Evolutionary conservation across 2,329 filamentous ascomycete species (phyloP), one percentile per base, ranked within the genome.

Genomic region (Coniochaeta prunicola): DNA sequence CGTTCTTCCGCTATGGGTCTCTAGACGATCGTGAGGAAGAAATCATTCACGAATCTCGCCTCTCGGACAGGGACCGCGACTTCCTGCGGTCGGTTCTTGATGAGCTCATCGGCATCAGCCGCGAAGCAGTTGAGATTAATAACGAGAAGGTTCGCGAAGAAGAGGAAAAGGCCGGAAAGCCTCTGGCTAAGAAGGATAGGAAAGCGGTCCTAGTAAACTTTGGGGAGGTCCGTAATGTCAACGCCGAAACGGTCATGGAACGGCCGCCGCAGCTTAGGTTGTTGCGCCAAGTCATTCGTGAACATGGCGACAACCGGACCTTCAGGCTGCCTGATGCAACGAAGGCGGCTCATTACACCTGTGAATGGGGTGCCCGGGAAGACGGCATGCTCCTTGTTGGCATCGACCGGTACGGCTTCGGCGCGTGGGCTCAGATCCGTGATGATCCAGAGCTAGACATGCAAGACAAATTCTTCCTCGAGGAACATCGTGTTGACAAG

Each of bases 131-230:
- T 56, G 84, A 86, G 8, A 80, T 79, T 34, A 88, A 91, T 65
- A 89, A 83, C 62, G 86, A 87, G 24, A 85, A 85, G 60, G 81
- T 96, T 19, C 83, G 92, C 34, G 86, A 89, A 62, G 91, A 92
- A 68, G 91, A 96, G 66, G 90, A 94, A 72, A 85, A 89, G 63
- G 81, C 84, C 0, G 91, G 91, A 69, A 96, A 94, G 70, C 82
- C 86, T 2, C 75, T 96, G 58, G 96, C 93, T 0, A 97, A 97
- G 78, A 99, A 99, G 73, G 94, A 99, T 70, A 91, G 91, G 73
- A 99, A 99, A 74, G 94, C 94, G 0, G 91, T 99, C 19, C 78
- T 99, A 50, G 97, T 99, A 67, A 92, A 97, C 70, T 96, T 92
- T 73, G 88, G 89, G 53, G 91, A 92, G 58, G 88, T 97, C 56